Percentiles rank a stretch among this genome's conserved stretches.
phyloP scores from a whole-genome alignment of 345 rosid genomes.

The Salix dunnii region DNA sequence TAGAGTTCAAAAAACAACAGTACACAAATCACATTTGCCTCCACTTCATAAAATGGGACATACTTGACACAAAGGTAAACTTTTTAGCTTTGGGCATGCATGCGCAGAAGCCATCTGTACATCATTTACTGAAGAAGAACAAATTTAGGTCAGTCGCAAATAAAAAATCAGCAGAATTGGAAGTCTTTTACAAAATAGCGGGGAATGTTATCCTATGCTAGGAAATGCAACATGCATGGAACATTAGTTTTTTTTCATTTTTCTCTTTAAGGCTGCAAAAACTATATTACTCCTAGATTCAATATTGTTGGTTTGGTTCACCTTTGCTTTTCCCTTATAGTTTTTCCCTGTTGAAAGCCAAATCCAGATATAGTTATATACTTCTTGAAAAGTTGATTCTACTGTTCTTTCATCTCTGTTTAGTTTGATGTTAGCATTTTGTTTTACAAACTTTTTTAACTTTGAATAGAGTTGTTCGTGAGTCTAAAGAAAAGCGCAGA shows the following conservation, averaged over 20 bases:
- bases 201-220: not conserved
- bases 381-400: not conserved
- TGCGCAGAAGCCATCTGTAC: not conserved
- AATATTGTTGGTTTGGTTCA: not conserved
- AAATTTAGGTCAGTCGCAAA: not conserved
- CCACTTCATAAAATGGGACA: not conserved
- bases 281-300: not conserved
- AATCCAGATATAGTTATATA: not conserved
- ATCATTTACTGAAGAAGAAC: not conserved
- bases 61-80: not conserved
- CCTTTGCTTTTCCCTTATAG: not conserved
- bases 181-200: not conserved
- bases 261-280: not conserved
- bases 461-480: conserved; percentile 46
- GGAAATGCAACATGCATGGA: not conserved
- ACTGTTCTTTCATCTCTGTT: not conserved
- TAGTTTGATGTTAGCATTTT: too few species aligned
- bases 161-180: not conserved
- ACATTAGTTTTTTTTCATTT: not conserved
- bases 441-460: not conserved
- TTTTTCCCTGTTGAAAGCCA: not conserved
- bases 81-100: not conserved
- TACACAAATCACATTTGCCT: not conserved
- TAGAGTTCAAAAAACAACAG: not conserved
- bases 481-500: conserved; percentile 72